Evolutionary conservation across 225 moss, liverwort and hornwort species (phyloP), one percentile per base, ranked within the genome.

Genomic region (Asterella californica): DNA sequence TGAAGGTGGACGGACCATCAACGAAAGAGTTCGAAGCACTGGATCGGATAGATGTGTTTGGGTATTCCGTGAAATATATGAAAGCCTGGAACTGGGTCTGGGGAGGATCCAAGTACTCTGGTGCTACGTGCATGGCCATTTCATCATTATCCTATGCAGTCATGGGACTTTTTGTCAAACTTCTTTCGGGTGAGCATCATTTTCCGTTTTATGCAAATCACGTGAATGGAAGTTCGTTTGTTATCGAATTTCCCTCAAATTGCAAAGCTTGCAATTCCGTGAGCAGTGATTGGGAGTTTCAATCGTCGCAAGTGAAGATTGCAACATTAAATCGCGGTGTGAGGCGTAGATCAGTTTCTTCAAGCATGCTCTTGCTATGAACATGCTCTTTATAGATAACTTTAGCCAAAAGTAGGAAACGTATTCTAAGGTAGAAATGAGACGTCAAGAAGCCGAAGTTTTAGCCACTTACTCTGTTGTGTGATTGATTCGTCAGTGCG

Each of bases 81-180:
- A 83, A 62, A 61, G 73, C 55, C 6, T 76, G 68, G 76, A 85
- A 78, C 78, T 85, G 88, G 90, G 78, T 89, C 38, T 93, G 91
- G 91, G 88, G 87, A 63, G 93, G 89, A 76, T 93, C 93, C 53
- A 89, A 85, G 17, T 85, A 89, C 82, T 91, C 93, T 21, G 93
- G 93, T 32, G 81, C 88, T 29, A 78, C 83, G 24, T 91, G 91
- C 83, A 93, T 93, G 91, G 87, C 91, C 72, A 81, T 90, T 74
- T 91, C 93, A 42, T 91, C 93, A 77, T 83, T 88, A 27, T 84
- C 89, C 22, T 93, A 93, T 65, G 90, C 89, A 77, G 81, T 91
- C n/a, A 90, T 91, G 93, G 90, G 91, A 17, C 89, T 93, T 72
- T 86, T 91, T 75, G 93, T 93, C 59, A 91, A 90, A 83, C 86